Conservation (phyloP, 139 green algal genomes). For the Zygnema circumcarinatum region DNA sequence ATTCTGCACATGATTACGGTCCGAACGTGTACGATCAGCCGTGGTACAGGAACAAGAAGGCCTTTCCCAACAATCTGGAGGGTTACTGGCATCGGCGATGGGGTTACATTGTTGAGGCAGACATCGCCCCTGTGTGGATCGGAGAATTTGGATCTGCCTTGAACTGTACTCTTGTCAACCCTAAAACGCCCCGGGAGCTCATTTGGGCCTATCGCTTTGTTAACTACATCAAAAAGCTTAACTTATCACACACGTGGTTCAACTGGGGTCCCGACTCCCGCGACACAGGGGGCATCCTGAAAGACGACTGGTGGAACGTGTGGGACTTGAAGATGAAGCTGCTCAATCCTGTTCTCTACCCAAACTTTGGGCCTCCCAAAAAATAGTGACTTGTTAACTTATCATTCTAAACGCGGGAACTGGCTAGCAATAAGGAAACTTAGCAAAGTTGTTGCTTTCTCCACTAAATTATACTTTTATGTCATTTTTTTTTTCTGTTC, state of each 20-base stretch:
- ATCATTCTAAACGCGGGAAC: too few species aligned
- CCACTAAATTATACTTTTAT: too few species aligned
- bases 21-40: conserved; percentile 35
- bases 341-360: not conserved
- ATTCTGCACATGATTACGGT: conserved; percentile 37
- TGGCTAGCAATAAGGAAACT: too few species aligned
- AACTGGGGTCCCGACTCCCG: conserved; percentile 14
- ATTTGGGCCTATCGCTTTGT: not conserved
- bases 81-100: not conserved
- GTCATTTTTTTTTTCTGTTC: too few species aligned
- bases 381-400: too few species aligned
- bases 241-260: conserved; percentile 17
- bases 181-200: not conserved
- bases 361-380: not conserved
- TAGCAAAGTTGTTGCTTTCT: too few species aligned
- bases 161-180: not conserved
- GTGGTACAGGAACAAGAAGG: not conserved
- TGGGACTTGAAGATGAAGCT: not conserved
- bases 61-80: conserved; percentile 31
- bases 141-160: conserved; percentile 35
- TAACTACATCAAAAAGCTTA: conserved; percentile 2
- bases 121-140: conserved; percentile 30
- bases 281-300: conserved; percentile 42
- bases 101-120: conserved; percentile 8
- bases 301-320: conserved; percentile 10